Percentiles rank a stretch among this genome's conserved stretches.
These are phyloP conservation scores for Mycena vitilis DNA, from an alignment of 768 basidiomycete species.

Conservation along the genomic window DNA sequence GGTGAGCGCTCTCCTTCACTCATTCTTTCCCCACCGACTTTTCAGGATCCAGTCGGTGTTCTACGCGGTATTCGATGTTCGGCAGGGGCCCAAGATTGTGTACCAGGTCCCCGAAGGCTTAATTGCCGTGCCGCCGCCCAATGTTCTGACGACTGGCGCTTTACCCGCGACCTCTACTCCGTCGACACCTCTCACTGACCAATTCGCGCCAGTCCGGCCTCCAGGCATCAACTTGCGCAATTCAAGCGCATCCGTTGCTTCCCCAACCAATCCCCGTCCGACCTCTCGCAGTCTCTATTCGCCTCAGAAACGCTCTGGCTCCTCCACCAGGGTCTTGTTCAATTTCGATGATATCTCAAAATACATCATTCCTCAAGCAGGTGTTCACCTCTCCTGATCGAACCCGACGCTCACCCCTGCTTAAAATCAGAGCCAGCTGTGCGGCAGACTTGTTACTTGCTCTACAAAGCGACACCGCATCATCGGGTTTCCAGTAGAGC, in stretches of 20 bases:
- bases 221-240: slow-evolving; percentile 56
- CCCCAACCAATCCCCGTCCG: slow-evolving; percentile 57
- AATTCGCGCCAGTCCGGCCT: slow-evolving; percentile 38
- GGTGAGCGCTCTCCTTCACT: too few species aligned
- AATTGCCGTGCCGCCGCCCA: slow-evolving; percentile 63
- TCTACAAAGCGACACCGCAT: slow-evolving; percentile 86
- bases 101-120: slow-evolving; percentile 95
- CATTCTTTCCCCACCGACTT: too few species aligned
- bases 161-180: slow-evolving; percentile 52
- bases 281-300: slow-evolving; percentile 56
- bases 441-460: slow-evolving; percentile 90
- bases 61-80: slow-evolving; percentile 91
- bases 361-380: slow-evolving; percentile 84
- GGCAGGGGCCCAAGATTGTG: slow-evolving; percentile 88
- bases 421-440: slow-evolving; percentile 67
- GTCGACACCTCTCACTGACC: slow-evolving; percentile 44
- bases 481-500: slow-evolving; percentile 90
- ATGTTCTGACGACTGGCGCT: slow-evolving; percentile 40
- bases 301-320: slow-evolving; percentile 61
- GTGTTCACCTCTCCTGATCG: too few species aligned
- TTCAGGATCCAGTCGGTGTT: slow-evolving; percentile 85
- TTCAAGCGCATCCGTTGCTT: slow-evolving; percentile 64
- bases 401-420: too few species aligned
- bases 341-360: slow-evolving; percentile 93
- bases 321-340: slow-evolving; percentile 72